phyloP scores from a whole-genome alignment of 306 rosid species.

The Quercus rubra region DNA sequence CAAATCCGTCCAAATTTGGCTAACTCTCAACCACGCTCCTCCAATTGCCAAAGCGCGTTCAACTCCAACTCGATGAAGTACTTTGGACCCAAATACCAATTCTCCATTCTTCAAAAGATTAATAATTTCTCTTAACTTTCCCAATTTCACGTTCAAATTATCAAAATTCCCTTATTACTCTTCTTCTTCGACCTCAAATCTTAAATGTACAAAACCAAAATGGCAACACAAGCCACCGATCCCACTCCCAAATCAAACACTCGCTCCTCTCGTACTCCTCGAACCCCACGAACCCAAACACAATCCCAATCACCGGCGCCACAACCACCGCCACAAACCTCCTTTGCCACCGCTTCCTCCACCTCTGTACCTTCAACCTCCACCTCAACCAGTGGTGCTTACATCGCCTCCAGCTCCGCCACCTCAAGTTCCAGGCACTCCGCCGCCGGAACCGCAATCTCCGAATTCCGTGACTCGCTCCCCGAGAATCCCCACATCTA shows the following conservation, averaged over 20 bases:
- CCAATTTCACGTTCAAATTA: neutral
- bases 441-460: slow-evolving; percentile 32
- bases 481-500: slow-evolving; percentile 76
- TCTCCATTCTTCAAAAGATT: too few relatives aligned
- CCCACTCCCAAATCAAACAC: slow-evolving; percentile 17
- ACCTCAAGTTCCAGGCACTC: slow-evolving; percentile 43
- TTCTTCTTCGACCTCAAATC: neutral
- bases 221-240: slow-evolving; percentile 47
- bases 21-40: too few relatives aligned
- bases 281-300: neutral
- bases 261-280: slow-evolving; percentile 9
- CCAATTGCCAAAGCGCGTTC: too few relatives aligned
- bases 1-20: too few relatives aligned
- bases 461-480: slow-evolving; percentile 40
- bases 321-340: too few relatives aligned
- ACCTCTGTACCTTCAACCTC: slow-evolving; percentile 39
- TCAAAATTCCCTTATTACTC: too few relatives aligned
- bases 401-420: slow-evolving; percentile 24
- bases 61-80: too few relatives aligned
- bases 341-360: neutral
- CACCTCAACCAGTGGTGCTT: neutral
- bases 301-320: slow-evolving; percentile 5
- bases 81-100: too few relatives aligned
- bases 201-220: slow-evolving; percentile 63
- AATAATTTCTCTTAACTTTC: too few relatives aligned